Percentiles rank a stretch among this genome's conserved stretches.
These are phyloP conservation scores for Lepiota venenata DNA, from an alignment of 768 basidiomycete genomes.

Conservation along the genomic window DNA sequence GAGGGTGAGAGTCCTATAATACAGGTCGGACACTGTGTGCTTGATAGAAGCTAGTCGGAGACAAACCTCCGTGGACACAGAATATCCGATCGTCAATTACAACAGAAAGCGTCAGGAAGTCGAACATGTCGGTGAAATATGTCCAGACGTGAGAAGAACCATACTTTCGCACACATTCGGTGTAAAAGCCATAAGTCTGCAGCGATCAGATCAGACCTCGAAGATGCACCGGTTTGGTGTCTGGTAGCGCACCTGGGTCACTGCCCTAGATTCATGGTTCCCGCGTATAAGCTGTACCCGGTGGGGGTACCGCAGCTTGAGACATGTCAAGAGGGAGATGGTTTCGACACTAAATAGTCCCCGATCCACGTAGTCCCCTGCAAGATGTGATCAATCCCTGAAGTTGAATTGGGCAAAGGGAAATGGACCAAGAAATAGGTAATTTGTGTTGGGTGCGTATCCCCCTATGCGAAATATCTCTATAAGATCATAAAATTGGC, in stretches of 20 bases:
- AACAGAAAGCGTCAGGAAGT: constrained; percentile 94
- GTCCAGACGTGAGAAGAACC: constrained; percentile 97
- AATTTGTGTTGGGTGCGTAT: constrained; percentile 94
- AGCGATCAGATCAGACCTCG: constrained; percentile 22
- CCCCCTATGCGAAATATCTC: constrained; percentile 99
- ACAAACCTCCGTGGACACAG: constrained; percentile 94
- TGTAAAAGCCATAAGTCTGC: constrained; percentile 98
- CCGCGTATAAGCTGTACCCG: constrained; percentile 95
- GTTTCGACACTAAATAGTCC: constrained; percentile 98
- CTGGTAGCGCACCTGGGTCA: constrained; percentile 79
- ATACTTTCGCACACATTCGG: constrained; percentile 97
- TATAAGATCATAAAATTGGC: constrained; percentile 99
- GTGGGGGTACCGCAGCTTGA: constrained; percentile 96
- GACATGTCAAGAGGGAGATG: constrained; percentile 93
- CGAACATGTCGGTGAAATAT: constrained; percentile 99
- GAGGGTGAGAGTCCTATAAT: constrained; percentile 87
- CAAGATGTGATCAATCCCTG: constrained; percentile 9
- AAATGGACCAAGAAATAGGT: constrained; percentile 89
- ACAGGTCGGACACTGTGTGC: constrained; percentile 13
- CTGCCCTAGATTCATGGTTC: constrained; percentile 96
- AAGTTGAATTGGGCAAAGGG: not conserved
- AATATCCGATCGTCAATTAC: constrained; percentile 99
- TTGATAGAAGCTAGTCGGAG: constrained; percentile 1
- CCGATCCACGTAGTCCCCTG: constrained; percentile 98
- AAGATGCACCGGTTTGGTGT: constrained; percentile 15